Evolutionary conservation across 2,329 filamentous ascomycete species (phyloP).

Genomic region (Plenodomus tracheiphilus): DNA sequence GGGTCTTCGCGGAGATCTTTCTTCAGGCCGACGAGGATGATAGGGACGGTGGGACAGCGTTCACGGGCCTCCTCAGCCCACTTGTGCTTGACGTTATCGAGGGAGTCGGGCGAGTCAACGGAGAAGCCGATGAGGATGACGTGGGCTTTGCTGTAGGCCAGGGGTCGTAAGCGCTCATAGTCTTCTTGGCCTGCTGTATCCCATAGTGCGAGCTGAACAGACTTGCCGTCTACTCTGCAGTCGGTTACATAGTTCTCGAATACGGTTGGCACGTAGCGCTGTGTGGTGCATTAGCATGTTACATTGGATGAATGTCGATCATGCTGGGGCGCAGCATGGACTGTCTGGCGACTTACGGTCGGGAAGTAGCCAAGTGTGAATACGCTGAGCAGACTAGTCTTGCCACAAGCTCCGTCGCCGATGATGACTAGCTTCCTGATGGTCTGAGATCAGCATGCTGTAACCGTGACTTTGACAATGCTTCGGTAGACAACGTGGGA

Average conservation of each 20-base stretch:
- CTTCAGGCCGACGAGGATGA: constrained; percentile 94
- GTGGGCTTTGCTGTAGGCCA: constrained; percentile 96
- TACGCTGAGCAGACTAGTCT: constrained; percentile 95
- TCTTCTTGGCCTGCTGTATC: constrained; percentile 99
- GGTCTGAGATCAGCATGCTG: constrained; percentile 29
- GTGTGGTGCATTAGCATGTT: constrained; percentile 26
- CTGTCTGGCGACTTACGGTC: constrained; percentile 67
- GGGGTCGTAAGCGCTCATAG: constrained; percentile 90
- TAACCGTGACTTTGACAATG: constrained; percentile 9
- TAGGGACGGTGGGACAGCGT: constrained; percentile 86
- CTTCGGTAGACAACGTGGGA: constrained; percentile 10
- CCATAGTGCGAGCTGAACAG: constrained; percentile 97
- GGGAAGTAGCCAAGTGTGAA: constrained; percentile 98
- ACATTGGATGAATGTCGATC: constrained; percentile 8
- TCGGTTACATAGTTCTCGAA: constrained; percentile 99
- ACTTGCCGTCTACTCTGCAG: constrained; percentile 96
- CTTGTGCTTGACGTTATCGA: constrained; percentile 99
- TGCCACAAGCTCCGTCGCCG: constrained; percentile 95
- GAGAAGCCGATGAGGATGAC: constrained; percentile 96
- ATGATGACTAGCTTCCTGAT: constrained; percentile 93
- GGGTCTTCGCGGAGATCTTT: constrained; percentile 97
- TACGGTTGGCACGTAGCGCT: constrained; percentile 71
- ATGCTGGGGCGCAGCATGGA: constrained; percentile 15
- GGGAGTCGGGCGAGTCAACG: constrained; percentile 90
- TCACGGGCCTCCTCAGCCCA: constrained; percentile 97